A percentile compares a stretch with the other conserved stretches of the same genome.
Evolutionary conservation across 192 early-diverging fungal species (phyloP).

Genomic region (Coemansia sp.): DNA sequence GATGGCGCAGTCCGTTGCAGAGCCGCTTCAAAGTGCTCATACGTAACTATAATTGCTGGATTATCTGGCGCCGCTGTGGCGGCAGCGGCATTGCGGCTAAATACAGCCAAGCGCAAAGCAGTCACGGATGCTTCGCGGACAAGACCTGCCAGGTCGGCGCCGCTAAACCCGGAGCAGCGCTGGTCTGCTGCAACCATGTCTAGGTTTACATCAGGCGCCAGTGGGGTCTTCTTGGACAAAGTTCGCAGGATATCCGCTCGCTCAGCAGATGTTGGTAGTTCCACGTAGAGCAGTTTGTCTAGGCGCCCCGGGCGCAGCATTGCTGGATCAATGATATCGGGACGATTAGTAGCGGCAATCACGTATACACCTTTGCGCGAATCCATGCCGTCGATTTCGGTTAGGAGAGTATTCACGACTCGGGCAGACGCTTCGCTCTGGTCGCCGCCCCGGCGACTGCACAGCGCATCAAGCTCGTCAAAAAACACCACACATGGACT

Average conservation of each 20-base stretch:
- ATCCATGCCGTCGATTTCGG: constrained; percentile 95
- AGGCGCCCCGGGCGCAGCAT: constrained; percentile 96
- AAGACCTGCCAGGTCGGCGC: constrained; percentile 75
- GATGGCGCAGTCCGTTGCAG: constrained; percentile 78
- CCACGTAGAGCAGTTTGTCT: constrained; percentile 97
- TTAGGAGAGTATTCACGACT: constrained; percentile 95
- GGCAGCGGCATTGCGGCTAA: constrained; percentile 18
- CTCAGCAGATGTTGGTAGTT: constrained; percentile 79
- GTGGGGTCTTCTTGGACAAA: constrained; percentile 74
- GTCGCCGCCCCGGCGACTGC: constrained; percentile 81
- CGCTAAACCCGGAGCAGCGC: constrained; percentile 71
- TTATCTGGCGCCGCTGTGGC: constrained; percentile 4
- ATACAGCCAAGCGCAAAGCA: constrained; percentile 61
- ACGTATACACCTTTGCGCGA: constrained; percentile 88
- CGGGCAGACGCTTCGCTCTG: constrained; percentile 88
- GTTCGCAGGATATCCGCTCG: constrained; percentile 81
- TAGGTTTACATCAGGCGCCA: constrained; percentile 61
- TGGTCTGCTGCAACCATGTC: constrained; percentile 59
- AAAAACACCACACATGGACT: constrained; percentile 97
- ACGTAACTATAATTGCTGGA: constrained; percentile 24
- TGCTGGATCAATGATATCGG: constrained; percentile 96
- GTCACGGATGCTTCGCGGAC: constrained; percentile 81
- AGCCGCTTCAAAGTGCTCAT: constrained; percentile 75
- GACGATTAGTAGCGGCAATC: constrained; percentile 96
- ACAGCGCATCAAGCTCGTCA: constrained; percentile 96